Evolutionary conservation across 2,329 filamentous ascomycete genomes (phyloP).

Genomic region (Alternaria ethzedia): DNA sequence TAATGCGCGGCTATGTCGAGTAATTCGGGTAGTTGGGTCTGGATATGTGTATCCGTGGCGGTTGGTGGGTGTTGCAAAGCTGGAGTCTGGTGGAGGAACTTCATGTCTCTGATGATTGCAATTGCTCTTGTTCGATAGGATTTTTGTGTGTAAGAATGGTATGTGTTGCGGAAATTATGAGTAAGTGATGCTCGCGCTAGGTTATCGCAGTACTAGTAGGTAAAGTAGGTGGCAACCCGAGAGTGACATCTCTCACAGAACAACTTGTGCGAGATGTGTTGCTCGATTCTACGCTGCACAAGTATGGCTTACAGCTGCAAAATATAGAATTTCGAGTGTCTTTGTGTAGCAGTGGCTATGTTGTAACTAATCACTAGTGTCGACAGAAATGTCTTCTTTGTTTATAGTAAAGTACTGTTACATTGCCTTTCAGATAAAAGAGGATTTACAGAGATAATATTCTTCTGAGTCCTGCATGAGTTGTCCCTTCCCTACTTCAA

Average conservation of each 20-base stretch:
- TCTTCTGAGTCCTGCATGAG: not conserved
- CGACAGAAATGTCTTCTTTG: not conserved
- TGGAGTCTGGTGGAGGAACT: too few species aligned
- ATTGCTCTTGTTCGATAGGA: not conserved
- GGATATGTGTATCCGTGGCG: not conserved
- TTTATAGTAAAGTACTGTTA: not conserved
- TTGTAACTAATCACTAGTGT: not conserved
- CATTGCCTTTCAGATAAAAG: not conserved
- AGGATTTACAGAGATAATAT: not conserved
- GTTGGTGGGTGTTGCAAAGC: not conserved
- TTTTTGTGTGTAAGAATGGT: not conserved
- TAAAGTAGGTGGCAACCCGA: not conserved
- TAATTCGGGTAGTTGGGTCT: not conserved
- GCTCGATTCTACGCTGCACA: not conserved
- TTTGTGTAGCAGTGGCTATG: not conserved
- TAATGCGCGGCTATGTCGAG: not conserved
- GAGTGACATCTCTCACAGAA: not conserved
- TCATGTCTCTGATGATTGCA: not conserved
- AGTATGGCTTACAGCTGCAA: not conserved
- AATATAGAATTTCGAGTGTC: not conserved
- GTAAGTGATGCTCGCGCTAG: not conserved
- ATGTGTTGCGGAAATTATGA: not conserved
- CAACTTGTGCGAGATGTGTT: not conserved
- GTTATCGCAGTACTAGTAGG: not conserved
- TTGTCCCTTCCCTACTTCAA: not conserved